Base-by-base conservation (phyloP, 1,284 basidiomycete species). In the Trametes sp. region DNA sequence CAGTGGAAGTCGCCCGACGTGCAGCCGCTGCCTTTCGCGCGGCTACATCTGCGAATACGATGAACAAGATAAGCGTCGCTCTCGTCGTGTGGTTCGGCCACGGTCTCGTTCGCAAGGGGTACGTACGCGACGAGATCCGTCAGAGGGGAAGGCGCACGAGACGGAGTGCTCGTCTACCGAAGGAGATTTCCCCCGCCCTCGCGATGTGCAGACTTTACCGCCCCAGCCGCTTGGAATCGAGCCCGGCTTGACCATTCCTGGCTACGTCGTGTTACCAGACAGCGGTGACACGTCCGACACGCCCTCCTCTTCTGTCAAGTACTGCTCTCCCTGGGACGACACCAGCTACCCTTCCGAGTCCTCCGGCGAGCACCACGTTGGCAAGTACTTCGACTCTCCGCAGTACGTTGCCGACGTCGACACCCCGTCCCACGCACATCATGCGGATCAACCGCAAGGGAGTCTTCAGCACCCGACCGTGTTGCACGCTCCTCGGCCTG, bases 1-100 rank as follows among this genome's bases (percentile, higher is more conserved):
- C 72, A 79, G 77, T 50, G 81, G 81, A 13, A 70, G 72, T 45
- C 78, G 76, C 19, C 80, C 80, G 5, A 64, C 76, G 1, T 82
- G 81, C 70, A 65, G 69, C 28, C 78, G 80, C 31, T 82, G 80
- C 63, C 53, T 72, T 6, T 66, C 74, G 21, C 77, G 78, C n/a
- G 80, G 79, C 13, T 76, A 77, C 66, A 42, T 65, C 23, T 82
- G 80, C 69, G 73, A 75, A 49, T 82, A 82, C 60, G 76, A 73
- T 23, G 77, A 80, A n/a, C 67, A 70, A 45, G 63, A 69, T 23
- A 64, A 63, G 55, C 61, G 65, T 13, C 26, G 46, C 26, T n/a
- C 57, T 2, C 49, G 45, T 7, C 3, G 8, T 42, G 21, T 45
- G 7, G 33, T 41, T 19, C n/a, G n/a, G n/a, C n/a, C n/a, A n/a